Conservation (phyloP, 2,329 filamentous ascomycete genomes). For the Penicillium sp. region DNA sequence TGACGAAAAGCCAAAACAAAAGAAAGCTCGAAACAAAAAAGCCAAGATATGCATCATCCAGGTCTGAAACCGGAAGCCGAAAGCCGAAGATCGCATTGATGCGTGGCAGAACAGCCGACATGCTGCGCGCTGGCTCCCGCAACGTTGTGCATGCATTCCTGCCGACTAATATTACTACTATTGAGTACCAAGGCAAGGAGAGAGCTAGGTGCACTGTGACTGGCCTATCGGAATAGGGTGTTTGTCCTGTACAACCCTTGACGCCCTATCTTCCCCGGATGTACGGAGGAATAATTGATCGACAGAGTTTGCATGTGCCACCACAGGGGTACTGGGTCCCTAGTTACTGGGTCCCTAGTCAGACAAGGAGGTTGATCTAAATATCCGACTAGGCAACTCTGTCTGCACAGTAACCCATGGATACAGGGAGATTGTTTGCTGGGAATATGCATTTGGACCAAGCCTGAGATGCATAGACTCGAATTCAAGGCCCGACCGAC, state of each 20-base stretch:
- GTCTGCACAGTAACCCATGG: no score
- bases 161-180: constrained; percentile 1
- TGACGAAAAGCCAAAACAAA: neutral
- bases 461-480: neutral
- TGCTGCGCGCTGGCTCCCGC: neutral
- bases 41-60: neutral
- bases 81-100: constrained; percentile 3
- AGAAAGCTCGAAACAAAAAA: neutral
- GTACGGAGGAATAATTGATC: neutral
- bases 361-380: neutral
- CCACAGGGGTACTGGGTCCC: neutral
- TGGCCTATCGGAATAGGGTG: neutral
- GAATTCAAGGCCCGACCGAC: neutral
- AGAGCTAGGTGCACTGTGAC: neutral
- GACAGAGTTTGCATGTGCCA: neutral
- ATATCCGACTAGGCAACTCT: neutral
- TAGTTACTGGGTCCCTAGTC: neutral
- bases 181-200: neutral
- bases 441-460: neutral
- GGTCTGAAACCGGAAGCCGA: constrained; percentile 17
- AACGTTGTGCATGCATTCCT: constrained; percentile 1
- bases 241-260: neutral
- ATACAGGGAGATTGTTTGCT: neutral
- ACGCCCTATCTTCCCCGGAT: neutral
- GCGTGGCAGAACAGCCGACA: neutral